phyloP scores from a whole-genome alignment of 2,329 filamentous ascomycete species.

The Penicillium expansum region DNA sequence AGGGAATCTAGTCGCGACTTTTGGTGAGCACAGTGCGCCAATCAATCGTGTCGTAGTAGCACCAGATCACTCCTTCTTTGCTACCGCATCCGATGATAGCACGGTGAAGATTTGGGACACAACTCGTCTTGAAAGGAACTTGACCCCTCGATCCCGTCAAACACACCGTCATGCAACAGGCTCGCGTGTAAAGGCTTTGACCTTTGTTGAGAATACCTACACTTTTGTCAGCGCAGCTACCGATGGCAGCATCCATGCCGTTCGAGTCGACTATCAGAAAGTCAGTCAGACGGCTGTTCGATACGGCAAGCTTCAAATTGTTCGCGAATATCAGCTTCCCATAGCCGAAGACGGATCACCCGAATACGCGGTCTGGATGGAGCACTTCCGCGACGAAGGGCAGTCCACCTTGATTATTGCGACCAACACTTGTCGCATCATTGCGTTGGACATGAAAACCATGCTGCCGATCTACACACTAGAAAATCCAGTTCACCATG shows the following conservation, averaged over 20 bases:
- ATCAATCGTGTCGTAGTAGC: constrained; percentile 79
- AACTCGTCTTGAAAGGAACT: constrained; percentile 81
- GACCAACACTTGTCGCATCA: constrained; percentile 78
- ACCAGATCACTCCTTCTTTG: constrained; percentile 90
- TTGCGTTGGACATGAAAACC: constrained; percentile 80
- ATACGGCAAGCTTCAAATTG: constrained; percentile 72
- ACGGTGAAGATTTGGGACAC: constrained; percentile 93
- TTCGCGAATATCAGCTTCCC: constrained; percentile 75
- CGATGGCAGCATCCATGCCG: constrained; percentile 85
- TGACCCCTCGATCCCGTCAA: constrained; percentile 81
- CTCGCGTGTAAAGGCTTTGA: constrained; percentile 73
- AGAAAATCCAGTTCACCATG: constrained; percentile 86
- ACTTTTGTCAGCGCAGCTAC: constrained; percentile 87
- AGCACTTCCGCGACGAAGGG: constrained; percentile 82
- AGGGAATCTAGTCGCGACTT: constrained; percentile 79
- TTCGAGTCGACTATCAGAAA: constrained; percentile 71
- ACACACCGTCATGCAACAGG: constrained; percentile 74
- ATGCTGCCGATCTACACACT: constrained; percentile 81
- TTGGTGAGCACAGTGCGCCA: constrained; percentile 79
- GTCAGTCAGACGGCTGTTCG: constrained; percentile 56
- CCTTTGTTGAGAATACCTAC: constrained; percentile 91
- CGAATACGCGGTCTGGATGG: constrained; percentile 84
- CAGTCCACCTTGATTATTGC: constrained; percentile 81
- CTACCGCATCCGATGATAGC: constrained; percentile 90
- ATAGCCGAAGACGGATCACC: constrained; percentile 39